These are phyloP conservation scores for Glycine latifolia DNA, from an alignment of 306 rosid species.

Conservation along the genomic window DNA sequence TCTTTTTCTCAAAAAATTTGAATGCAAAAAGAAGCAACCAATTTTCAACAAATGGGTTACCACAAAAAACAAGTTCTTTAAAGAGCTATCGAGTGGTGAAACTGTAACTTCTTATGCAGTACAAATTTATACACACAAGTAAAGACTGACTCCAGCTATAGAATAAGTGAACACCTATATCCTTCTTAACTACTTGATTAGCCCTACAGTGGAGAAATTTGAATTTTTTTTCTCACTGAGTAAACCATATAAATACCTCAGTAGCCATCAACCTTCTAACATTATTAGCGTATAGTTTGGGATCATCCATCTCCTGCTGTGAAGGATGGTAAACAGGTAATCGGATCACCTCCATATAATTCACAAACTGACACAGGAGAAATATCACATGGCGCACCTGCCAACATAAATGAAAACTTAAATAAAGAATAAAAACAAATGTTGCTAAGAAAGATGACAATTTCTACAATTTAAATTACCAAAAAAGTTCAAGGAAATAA, in stretches of 20 bases:
- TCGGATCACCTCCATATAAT: slow-evolving; percentile 75
- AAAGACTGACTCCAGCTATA: not conserved
- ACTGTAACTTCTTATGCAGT: not conserved
- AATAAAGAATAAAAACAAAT: slow-evolving; percentile 3
- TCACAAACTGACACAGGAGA: slow-evolving; percentile 95
- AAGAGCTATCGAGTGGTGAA: slow-evolving; percentile 17
- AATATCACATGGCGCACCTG: slow-evolving; percentile 93
- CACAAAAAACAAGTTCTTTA: not conserved
- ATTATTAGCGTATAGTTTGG: slow-evolving; percentile 76
- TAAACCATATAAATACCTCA: slow-evolving; percentile 70
- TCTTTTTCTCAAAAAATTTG: not conserved
- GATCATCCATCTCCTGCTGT: slow-evolving; percentile 88
- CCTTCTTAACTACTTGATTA: slow-evolving; percentile 17
- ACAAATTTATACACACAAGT: no score
- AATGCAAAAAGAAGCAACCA: slow-evolving; percentile 25
- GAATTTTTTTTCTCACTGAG: not conserved
- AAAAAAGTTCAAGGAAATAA: slow-evolving; percentile 1
- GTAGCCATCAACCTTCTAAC: slow-evolving; percentile 89
- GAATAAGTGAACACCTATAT: slow-evolving; percentile 11
- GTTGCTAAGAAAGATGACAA: slow-evolving; percentile 30
- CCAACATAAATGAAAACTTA: slow-evolving; percentile 39
- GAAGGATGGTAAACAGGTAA: slow-evolving; percentile 84
- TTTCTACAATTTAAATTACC: slow-evolving; percentile 24
- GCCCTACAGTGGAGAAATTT: slow-evolving; percentile 9
- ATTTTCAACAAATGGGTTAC: not conserved